A percentile compares a stretch with the other conserved stretches of the same genome.
Evolutionary conservation across 208 protist species (phyloP).

Genomic region (Crithidia mellificae): DNA sequence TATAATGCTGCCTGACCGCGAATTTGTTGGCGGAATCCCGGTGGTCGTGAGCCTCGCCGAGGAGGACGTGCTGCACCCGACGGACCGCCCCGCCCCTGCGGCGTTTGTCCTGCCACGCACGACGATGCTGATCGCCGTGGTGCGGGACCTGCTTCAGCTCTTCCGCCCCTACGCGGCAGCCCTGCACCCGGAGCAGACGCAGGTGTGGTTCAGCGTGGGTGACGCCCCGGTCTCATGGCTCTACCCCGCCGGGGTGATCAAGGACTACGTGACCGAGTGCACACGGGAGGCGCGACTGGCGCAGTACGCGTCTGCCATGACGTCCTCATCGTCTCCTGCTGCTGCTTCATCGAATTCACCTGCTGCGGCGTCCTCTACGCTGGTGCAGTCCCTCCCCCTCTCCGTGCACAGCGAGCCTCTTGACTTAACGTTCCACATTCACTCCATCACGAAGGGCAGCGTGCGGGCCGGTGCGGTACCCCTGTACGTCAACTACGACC

Average conservation of each 20-base stretch:
- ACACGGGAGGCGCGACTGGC: slow-evolving; percentile 15
- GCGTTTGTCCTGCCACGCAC: slow-evolving; percentile 71
- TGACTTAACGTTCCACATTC: slow-evolving; percentile 46
- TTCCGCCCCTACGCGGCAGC: slow-evolving; percentile 49
- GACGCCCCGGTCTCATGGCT: slow-evolving; percentile 57
- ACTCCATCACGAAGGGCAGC: slow-evolving; percentile 38
- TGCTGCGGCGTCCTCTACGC: background rate
- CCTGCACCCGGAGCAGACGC: slow-evolving; percentile 39
- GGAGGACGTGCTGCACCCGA: slow-evolving; percentile 40
- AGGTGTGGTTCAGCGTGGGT: slow-evolving; percentile 65
- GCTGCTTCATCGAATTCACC: background rate
- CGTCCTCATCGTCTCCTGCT: background rate
- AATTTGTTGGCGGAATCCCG: slow-evolving; percentile 57
- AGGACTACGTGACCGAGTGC: slow-evolving; percentile 59
- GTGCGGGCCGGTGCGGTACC: slow-evolving; percentile 34
- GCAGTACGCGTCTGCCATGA: slow-evolving; percentile 12
- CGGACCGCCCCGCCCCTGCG: slow-evolving; percentile 42
- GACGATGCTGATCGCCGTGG: slow-evolving; percentile 61
- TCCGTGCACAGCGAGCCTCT: slow-evolving; percentile 37
- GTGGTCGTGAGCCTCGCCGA: slow-evolving; percentile 67
- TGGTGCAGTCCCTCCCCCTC: slow-evolving; percentile 22
- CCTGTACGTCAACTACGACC: slow-evolving; percentile 41
- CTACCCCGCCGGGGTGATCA: slow-evolving; percentile 65
- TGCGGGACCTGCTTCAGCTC: slow-evolving; percentile 47
- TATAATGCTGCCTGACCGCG: slow-evolving; percentile 27